Evolutionary conservation across 495 filamentous ascomycete genomes (phyloP), one percentile per base, ranked within the genome.

Genomic region (Podospora australis): DNA sequence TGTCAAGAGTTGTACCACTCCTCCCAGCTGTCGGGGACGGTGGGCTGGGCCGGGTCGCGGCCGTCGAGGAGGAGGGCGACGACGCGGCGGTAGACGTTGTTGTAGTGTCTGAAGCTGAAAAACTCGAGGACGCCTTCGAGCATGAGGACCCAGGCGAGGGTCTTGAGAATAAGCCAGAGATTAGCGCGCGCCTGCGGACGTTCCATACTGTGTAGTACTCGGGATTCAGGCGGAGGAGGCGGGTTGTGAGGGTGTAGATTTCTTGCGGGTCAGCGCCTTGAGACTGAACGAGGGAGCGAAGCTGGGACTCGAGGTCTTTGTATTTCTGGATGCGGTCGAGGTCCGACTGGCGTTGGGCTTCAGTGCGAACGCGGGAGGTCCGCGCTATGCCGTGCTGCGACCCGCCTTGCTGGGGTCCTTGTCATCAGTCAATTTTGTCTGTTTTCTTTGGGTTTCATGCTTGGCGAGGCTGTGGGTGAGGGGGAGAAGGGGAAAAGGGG

Each of bases 121-220:
- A 70, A 76, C 34, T 82, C 74, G 63, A 78, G 71, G 51, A 85
- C 67, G 25, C 74, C 70, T 24, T 79, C 68, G 60, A 76, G 70
- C 59, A 72, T 69, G 60, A 72, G 23, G 67, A 75, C 52, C 65
- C 70, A 78, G 41, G 60, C 67, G 67, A 73, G 6, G 58, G 64
- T 70, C 54, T 66, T 61, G 70, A 74, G 46, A 70, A 77, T 64
- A 69, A 77, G 52, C 72, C 70, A 72, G 71, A 72, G 57, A 67
- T 75, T 74, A 80, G 70, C 61, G 68, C 78, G 50, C 78, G 78
- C 46, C 92, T 85, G 52, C 92, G 87, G 69, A 86, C 81, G 73
- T 99, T 99, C 92, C 92, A 99, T 71, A 90, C 80, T 19, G 92
- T 96, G 72, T 96, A 97, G 73, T 95, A 96, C 68, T 99, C 92